A percentile compares a stretch with the other conserved stretches of the same genome.
Conservation (phyloP, 2,329 filamentous ascomycete genomes). For the Calonectria hawksworthii region DNA sequence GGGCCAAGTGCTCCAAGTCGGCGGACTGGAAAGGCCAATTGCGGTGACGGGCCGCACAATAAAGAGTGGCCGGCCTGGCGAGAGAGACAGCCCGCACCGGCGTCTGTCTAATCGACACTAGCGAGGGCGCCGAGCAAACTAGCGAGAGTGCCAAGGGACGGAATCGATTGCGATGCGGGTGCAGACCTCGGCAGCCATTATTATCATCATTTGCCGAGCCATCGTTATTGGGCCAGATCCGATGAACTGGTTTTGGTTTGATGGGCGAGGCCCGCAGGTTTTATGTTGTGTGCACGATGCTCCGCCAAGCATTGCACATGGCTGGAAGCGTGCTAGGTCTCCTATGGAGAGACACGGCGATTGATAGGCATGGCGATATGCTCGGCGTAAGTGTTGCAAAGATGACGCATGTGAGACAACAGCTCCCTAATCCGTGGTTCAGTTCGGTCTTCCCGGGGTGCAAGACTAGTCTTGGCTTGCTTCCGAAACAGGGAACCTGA, state of each 20-base stretch:
- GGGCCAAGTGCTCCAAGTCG: background rate
- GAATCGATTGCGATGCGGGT: background rate
- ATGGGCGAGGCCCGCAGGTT: background rate
- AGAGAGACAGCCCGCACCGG: background rate
- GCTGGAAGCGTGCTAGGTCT: background rate
- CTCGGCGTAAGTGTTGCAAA: background rate
- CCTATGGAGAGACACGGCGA: background rate
- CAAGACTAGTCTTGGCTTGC: background rate
- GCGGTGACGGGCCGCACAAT: background rate
- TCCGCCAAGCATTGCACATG: background rate
- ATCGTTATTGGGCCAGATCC: background rate
- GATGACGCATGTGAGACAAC: background rate
- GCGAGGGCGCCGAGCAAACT: background rate
- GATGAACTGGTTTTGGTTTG: background rate
- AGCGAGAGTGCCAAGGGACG: background rate
- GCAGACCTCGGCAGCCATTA: background rate
- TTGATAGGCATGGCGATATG: background rate
- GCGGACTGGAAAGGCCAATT: background rate
- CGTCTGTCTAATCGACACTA: background rate
- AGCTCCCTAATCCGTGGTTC: background rate
- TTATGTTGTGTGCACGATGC: background rate
- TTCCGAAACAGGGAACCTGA: background rate
- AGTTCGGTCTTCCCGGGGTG: background rate
- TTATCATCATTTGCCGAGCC: background rate
- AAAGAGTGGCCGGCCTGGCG: background rate